Base-by-base conservation (phyloP, 306 rosid species). In the Cicer chorassanicum region DNA sequence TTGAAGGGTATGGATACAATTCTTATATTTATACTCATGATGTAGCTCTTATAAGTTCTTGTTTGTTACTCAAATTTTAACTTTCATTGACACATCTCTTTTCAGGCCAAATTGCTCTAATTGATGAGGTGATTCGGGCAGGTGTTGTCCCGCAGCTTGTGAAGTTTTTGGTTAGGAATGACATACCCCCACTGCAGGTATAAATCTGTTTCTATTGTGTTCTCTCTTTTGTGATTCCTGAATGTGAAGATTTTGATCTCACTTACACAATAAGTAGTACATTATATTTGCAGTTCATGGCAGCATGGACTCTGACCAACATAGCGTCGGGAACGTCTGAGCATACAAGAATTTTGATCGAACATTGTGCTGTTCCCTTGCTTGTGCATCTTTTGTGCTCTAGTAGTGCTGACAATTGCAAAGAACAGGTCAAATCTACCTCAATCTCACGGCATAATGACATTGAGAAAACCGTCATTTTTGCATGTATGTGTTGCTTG, bases 221-320 rank as follows among this genome's bases (percentile, higher is more conserved):
- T 55, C 34, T 19, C 34, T 29, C 34, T 29, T 29, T 29, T 29
- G 34, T 3, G n/a, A 55, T 55, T 34, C 40, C 40, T 29, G 4
- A 29, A 59, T 11, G 5, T 12, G 9, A 59, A 29, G 7, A 9
- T 59, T 59, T 59, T 24, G 9, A 59, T 41, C 42, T 29, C 42
- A 29, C 4, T 59, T 8, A 59, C 42, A 11, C 13, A 9, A 19
- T 21, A 21, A 19, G 63, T 56, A 24, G 65, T 29, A 12, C 43
- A 34, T 56, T 10, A 21, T 56, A 5, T 60, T 9, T 34, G 65
- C 65, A 59, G 65, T 6, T 1, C 65, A 13, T 29, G 42, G 65
- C 65, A 60, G 65, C 65, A 2, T 60, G 65, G 65, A 60, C 65
- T 29, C 43, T 60, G 43, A 38, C 42, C 18, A 60, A 60, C 16